Base-by-base conservation (phyloP, 2,329 filamentous ascomycete species). In the Ilyonectria mors-panacis region DNA sequence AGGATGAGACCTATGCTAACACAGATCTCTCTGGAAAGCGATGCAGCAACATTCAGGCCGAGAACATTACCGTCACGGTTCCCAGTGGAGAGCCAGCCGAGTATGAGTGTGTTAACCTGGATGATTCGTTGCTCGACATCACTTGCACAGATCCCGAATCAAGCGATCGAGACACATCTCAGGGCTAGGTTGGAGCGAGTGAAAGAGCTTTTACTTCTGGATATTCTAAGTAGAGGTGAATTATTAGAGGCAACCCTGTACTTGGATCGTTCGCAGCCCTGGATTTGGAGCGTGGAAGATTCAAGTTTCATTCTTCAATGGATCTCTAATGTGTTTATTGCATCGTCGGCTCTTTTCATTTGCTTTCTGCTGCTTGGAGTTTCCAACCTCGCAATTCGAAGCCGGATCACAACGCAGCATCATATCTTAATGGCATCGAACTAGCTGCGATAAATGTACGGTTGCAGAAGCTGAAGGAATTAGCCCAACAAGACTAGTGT, bases 91-190 rank as follows among this genome's bases (percentile, higher is more conserved):
- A 74, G 42, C 12, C 68, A 3, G 65, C 74, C 0, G 67, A 71
- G 2, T 76, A 76, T 1, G 69, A 75, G n/a, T 76, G 74, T 26
- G 45, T 67, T 8, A 74, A 76, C 26, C 13, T 76, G 2, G 65
- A 76, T 39, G 55, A 37, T 0, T 33, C 54, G 5, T 30, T 68
- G 3, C 53, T 76, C 4, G 66, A 73, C 6, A 56, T 76, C 9
- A 70, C 69, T 12, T 76, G 73, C 45, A 42, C 66, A n/a, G 67
- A 69, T 21, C 65, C 67, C 3, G 37, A 53, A 0, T 50, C n/a
- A 3, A 48, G 44, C 15, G 53, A 62, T 6, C 55, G 73, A 19
- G 70, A 75, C 21, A 75, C 70, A 1, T 65, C 60, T 35, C 67
- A 70, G 17, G 69, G 69, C 9, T 70, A 45, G 6, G 1, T 33